Evolutionary conservation across 2,329 filamentous ascomycete genomes (phyloP).

Genomic region (Fusarium robinianum): DNA sequence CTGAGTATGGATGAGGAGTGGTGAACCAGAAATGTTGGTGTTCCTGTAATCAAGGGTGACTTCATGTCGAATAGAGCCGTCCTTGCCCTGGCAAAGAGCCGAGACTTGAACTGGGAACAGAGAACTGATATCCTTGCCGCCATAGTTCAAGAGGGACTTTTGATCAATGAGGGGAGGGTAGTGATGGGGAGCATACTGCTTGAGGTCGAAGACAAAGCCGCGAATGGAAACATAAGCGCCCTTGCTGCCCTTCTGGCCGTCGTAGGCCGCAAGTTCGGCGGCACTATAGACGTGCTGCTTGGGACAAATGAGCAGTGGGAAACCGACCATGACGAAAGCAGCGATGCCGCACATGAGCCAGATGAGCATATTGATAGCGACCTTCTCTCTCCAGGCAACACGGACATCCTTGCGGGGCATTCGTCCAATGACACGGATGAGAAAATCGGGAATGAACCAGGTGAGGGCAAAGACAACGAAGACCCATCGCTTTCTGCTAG

Average conservation of each 20-base stretch:
- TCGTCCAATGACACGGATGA: constrained; percentile 74
- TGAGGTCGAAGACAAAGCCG: constrained; percentile 85
- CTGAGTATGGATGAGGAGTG: constrained; percentile 64
- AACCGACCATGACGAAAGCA: constrained; percentile 87
- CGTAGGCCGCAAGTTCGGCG: constrained; percentile 71
- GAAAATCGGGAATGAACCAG: constrained; percentile 84
- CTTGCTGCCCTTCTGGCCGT: constrained; percentile 69
- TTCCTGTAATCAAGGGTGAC: constrained; percentile 85
- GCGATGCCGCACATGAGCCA: constrained; percentile 81
- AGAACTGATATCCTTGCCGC: constrained; percentile 81
- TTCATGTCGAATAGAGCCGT: constrained; percentile 65
- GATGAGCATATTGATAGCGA: constrained; percentile 97
- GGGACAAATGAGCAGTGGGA: constrained; percentile 88
- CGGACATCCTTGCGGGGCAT: constrained; percentile 94
- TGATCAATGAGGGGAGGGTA: constrained; percentile 64
- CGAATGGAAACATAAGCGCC: constrained; percentile 79
- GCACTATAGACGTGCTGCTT: constrained; percentile 86
- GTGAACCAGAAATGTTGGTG: constrained; percentile 73
- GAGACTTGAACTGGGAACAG: constrained; percentile 95
- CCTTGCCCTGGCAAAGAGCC: constrained; percentile 80
- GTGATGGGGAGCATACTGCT: constrained; percentile 72
- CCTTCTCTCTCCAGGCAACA: constrained; percentile 92
- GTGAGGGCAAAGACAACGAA: constrained; percentile 82
- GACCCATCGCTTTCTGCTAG: constrained; percentile 88
- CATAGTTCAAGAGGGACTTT: constrained; percentile 75